Base-by-base conservation (phyloP, 108 stramenopile species). In the Cylindrotheca closterium region DNA sequence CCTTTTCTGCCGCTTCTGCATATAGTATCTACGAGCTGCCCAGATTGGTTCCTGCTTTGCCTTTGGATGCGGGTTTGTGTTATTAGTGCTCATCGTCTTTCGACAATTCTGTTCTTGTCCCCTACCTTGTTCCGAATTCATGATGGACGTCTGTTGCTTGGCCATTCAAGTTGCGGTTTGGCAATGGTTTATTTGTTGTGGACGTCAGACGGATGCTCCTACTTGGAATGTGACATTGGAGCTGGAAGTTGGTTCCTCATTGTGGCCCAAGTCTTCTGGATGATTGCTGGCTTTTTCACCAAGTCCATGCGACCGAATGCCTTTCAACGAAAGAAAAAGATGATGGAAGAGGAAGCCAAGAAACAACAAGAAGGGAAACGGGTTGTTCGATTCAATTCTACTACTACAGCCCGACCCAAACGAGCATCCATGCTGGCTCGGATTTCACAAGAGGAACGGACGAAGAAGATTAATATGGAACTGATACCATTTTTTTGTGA, bases 91-190 rank as follows among this genome's bases (percentile, higher is more conserved):
- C n/a, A 49, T 60, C 25, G 60, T n/a, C 4, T 61, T 73, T 50
- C 68, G 65, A 65, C 67, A 73, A 25, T 66, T 68, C 30, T 73
- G 72, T n/a, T 46, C 68, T 2, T 68, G 46, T 18, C 72, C 67
- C 10, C 30, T 73, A 7, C 72, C 72, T 19, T 73, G 72, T 28
- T 19, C 47, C n/a, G 58, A 73, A 60, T 0, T 27, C 4, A 28
- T 73, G 0, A 53, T 68, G 59, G 72, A 73, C 23, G 18, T 73
- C 7, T 46, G 37, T 27, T 28, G 59, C 5, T 2, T 45, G 7
- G 30, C 12, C 18, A 29, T 67, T n/a, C 72, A 73, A 31, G 31
- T 68, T 8, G 58, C n/a, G n/a, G 34, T 10, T 51, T 73, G 23
- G 66, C 67, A 15, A 23, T 73, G 4, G 60, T 61, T 2, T 73